Percentiles rank a stretch among this genome's conserved stretches.
Conservation (phyloP, 2,329 filamentous ascomycete genomes). For the Dactylellina haptotyla region DNA sequence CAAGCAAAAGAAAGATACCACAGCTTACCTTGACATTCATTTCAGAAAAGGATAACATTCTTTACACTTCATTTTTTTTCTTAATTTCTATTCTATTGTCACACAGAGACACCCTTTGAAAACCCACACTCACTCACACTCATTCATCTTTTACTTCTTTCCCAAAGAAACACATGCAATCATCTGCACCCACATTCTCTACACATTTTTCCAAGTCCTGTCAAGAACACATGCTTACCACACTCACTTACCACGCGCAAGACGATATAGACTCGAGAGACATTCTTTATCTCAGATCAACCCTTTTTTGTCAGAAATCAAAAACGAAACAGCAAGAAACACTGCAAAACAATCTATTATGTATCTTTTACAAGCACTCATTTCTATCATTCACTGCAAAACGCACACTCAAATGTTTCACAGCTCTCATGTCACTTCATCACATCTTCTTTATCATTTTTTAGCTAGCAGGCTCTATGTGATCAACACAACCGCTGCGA, state of each 20-base stretch:
- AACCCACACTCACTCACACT: constrained; percentile 1
- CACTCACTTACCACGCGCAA: background rate
- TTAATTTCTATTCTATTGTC: constrained; percentile 36
- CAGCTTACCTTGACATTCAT: constrained; percentile 30
- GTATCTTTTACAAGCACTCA: background rate
- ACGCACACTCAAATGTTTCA: background rate
- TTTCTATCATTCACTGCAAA: background rate
- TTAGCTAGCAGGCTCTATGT: background rate
- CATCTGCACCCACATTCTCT: background rate
- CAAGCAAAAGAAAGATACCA: constrained; percentile 8
- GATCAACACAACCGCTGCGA: constrained; percentile 8
- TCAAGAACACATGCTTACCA: too few relatives aligned
- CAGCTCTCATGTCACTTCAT: background rate
- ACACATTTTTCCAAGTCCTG: too few relatives aligned
- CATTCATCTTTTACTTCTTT: constrained; percentile 21
- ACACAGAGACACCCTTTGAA: background rate
- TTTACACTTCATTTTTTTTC: constrained; percentile 35
- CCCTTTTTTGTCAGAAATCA: too few relatives aligned
- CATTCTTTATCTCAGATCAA: background rate
- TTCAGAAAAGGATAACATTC: constrained; percentile 15
- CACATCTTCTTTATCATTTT: background rate
- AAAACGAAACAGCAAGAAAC: too few relatives aligned
- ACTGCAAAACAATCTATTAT: background rate
- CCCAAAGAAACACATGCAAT: background rate
- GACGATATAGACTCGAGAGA: background rate